phyloP scores from a whole-genome alignment of 148 eudicot species.

The Selenicereus undatus region DNA sequence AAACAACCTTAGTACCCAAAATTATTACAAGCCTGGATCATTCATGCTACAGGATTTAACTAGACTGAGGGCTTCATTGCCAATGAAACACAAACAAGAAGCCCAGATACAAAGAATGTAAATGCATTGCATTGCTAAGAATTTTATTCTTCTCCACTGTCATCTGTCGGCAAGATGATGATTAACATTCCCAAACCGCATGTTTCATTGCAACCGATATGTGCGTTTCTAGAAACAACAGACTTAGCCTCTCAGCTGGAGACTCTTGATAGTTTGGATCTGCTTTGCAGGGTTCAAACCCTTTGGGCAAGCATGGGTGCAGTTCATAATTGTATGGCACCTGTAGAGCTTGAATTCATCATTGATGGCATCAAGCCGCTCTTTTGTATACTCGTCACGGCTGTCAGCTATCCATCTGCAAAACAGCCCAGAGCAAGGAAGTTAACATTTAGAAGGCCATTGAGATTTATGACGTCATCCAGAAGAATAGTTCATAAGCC shows the following conservation, averaged over 20 bases:
- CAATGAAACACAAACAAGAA: background rate
- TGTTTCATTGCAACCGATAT: background rate
- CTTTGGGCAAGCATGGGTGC: constrained; percentile 95
- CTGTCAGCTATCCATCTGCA: constrained; percentile 99
- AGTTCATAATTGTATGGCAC: constrained; percentile 92
- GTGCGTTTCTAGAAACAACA: background rate
- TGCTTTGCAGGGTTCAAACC: constrained; percentile 93
- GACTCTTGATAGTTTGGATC: constrained; percentile 81
- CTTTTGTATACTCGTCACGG: constrained; percentile 93
- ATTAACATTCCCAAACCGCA: background rate
- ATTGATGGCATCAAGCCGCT: constrained; percentile 79
- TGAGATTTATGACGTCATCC: background rate
- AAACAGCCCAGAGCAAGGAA: background rate
- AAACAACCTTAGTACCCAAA: background rate
- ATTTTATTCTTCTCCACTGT: background rate
- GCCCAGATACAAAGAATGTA: constrained; percentile 7
- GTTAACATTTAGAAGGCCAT: background rate
- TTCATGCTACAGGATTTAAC: background rate
- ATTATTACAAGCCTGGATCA: constrained; percentile 1
- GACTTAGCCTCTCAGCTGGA: constrained; percentile 29
- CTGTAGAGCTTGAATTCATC: constrained; percentile 97
- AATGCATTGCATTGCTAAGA: constrained; percentile 4
- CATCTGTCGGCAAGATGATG: background rate
- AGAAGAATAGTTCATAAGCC: background rate
- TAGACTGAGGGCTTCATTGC: background rate